Percentiles rank a stretch among this genome's conserved stretches.
Evolutionary conservation across 345 rosid genomes (phyloP).

Genomic region (Lumnitzera littorea): DNA sequence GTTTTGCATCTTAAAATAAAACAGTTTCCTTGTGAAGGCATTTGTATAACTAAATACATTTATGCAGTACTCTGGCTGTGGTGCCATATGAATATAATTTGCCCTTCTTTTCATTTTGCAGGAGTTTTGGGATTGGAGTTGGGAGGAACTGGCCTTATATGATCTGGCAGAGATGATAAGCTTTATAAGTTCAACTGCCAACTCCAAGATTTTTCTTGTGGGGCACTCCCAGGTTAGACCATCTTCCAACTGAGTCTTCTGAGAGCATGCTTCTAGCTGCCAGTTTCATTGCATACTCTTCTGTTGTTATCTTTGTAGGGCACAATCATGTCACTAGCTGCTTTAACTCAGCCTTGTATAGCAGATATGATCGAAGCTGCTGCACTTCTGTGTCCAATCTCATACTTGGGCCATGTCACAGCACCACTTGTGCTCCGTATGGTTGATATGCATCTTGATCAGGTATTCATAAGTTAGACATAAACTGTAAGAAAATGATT

Average conservation of each 20-base stretch:
- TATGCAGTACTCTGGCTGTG: too few relatives aligned
- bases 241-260: neutral
- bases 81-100: neutral
- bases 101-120: constrained; percentile 20
- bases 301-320: constrained; percentile 37
- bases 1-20: too few relatives aligned
- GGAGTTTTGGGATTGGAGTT: constrained; percentile 98
- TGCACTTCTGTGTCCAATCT: constrained; percentile 81
- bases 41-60: too few relatives aligned
- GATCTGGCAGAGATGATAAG: constrained; percentile 71
- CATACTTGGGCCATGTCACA: constrained; percentile 72
- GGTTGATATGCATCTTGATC: constrained; percentile 85
- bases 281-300: constrained; percentile 1
- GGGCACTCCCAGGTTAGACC: constrained; percentile 85
- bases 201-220: constrained; percentile 66
- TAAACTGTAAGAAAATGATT: constrained; percentile 4
- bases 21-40: too few relatives aligned
- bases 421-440: constrained; percentile 82
- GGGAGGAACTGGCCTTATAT: constrained; percentile 84
- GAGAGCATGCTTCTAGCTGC: neutral
- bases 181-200: constrained; percentile 38
- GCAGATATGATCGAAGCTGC: constrained; percentile 87
- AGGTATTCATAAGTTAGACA: constrained; percentile 32
- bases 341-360: constrained; percentile 65
- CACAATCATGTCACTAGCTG: constrained; percentile 86